Evolutionary conservation across 768 basidiomycete species (phyloP).

Genomic region (Ephemerocybe angulata): DNA sequence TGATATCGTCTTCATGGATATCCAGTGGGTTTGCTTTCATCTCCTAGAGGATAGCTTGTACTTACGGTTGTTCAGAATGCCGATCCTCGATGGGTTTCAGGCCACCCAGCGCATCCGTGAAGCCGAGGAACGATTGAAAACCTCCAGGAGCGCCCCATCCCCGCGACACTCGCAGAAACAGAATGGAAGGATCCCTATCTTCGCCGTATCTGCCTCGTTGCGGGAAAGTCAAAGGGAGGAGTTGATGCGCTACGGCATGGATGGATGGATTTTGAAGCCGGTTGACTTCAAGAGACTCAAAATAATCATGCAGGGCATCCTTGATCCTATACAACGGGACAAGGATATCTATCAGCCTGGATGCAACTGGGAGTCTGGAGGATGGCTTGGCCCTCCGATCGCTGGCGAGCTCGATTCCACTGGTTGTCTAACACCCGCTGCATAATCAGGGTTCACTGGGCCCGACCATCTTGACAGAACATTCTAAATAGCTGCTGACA

Average conservation of each 20-base stretch:
- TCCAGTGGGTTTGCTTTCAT: conserved; percentile 50
- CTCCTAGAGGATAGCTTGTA: neutral
- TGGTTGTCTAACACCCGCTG: no score
- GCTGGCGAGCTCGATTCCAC: neutral
- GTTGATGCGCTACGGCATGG: conserved; percentile 54
- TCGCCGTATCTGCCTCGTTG: conserved; percentile 78
- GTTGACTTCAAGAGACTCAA: conserved; percentile 71
- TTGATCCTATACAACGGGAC: conserved; percentile 46
- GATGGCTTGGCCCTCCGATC: conserved; percentile 41
- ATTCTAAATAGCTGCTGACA: no score
- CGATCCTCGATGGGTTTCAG: conserved; percentile 71
- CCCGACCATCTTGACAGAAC: no score
- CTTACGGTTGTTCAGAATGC: conserved; percentile 51
- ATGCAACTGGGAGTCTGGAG: conserved; percentile 59
- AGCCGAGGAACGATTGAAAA: conserved; percentile 39
- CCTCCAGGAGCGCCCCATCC: neutral
- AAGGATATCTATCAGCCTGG: conserved; percentile 50
- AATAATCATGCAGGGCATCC: conserved; percentile 55
- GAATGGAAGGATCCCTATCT: conserved; percentile 69
- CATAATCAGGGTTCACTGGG: no score
- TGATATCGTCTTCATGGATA: conserved; percentile 80
- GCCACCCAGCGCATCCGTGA: conserved; percentile 65
- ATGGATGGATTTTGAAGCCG: conserved; percentile 84
- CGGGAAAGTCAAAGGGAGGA: conserved; percentile 53
- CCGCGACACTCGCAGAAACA: conserved; percentile 24